phyloP scores from a whole-genome alignment of 495 filamentous ascomycete genomes.

The Penicillium canariense region DNA sequence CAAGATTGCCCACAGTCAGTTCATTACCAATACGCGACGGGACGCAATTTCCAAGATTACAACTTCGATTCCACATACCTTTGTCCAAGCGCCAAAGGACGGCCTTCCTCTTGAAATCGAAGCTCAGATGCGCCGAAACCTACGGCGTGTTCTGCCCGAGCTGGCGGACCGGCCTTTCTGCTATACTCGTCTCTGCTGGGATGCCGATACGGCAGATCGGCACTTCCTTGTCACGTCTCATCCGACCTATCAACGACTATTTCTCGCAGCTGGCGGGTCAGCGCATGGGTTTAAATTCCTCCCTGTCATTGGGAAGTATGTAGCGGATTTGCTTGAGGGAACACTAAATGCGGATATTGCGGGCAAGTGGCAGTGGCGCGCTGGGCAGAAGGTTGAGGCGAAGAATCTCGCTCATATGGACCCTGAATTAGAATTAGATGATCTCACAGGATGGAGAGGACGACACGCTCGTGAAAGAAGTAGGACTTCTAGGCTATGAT shows the following conservation, averaged over 20 bases:
- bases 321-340: conserved; percentile 47
- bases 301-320: conserved; percentile 55
- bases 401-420: conserved; percentile 26
- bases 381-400: conserved; percentile 10
- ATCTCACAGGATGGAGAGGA: conserved; percentile 24
- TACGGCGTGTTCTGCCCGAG: conserved; percentile 17
- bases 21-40: conserved; percentile 8
- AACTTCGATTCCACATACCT: conserved; percentile 19
- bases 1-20: conserved; percentile 22
- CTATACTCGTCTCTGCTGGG: conserved; percentile 31
- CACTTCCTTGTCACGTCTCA: conserved; percentile 55
- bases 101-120: conserved; percentile 23
- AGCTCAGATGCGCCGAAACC: conserved; percentile 18
- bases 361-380: conserved; percentile 19
- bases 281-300: conserved; percentile 59
- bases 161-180: conserved; percentile 21
- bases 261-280: conserved; percentile 46
- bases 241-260: conserved; percentile 36
- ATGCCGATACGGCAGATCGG: conserved; percentile 38
- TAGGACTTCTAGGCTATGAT: conserved; percentile 7
- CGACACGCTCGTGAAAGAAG: conserved; percentile 18
- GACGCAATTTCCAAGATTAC: conserved; percentile 14
- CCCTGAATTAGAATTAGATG: conserved; percentile 20
- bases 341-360: conserved; percentile 8
- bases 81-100: conserved; percentile 8